These are phyloP conservation scores for Mucuna pruriens DNA, from an alignment of 306 rosid genomes.

Conservation along the genomic window DNA sequence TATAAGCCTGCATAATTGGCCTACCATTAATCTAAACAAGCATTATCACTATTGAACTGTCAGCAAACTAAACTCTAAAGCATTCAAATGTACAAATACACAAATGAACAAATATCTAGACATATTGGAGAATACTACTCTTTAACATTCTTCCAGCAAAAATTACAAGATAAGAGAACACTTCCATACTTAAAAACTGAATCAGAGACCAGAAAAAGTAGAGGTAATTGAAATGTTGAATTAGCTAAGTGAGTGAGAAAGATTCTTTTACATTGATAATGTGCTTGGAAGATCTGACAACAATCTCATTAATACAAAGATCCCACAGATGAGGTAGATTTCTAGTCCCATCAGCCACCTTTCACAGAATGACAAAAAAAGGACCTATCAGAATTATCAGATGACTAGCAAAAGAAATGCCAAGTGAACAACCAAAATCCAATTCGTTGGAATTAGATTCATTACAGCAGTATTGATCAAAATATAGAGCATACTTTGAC, in stretches of 20 bases:
- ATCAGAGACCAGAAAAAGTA: neutral
- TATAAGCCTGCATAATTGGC: neutral
- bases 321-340: slow-evolving; percentile 86
- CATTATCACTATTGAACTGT: neutral
- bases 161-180: neutral
- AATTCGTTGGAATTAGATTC: neutral
- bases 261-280: slow-evolving; percentile 65
- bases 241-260: slow-evolving; percentile 21
- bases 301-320: slow-evolving; percentile 82
- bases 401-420: neutral
- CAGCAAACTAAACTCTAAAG: slow-evolving; percentile 12
- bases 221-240: slow-evolving; percentile 7
- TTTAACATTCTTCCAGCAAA: slow-evolving; percentile 8
- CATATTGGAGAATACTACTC: neutral
- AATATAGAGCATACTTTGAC: slow-evolving; percentile 68
- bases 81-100: neutral
- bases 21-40: slow-evolving; percentile 2
- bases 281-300: slow-evolving; percentile 88
- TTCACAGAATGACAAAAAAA: slow-evolving; percentile 22
- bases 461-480: slow-evolving; percentile 7
- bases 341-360: slow-evolving; percentile 87
- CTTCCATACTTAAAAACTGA: neutral
- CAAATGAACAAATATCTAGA: slow-evolving; percentile 6
- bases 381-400: slow-evolving; percentile 26
- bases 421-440: neutral